Evolutionary conservation across 1,284 basidiomycete species (phyloP), one percentile per base, ranked within the genome.

Genomic region (Cryptococcus sp.): DNA sequence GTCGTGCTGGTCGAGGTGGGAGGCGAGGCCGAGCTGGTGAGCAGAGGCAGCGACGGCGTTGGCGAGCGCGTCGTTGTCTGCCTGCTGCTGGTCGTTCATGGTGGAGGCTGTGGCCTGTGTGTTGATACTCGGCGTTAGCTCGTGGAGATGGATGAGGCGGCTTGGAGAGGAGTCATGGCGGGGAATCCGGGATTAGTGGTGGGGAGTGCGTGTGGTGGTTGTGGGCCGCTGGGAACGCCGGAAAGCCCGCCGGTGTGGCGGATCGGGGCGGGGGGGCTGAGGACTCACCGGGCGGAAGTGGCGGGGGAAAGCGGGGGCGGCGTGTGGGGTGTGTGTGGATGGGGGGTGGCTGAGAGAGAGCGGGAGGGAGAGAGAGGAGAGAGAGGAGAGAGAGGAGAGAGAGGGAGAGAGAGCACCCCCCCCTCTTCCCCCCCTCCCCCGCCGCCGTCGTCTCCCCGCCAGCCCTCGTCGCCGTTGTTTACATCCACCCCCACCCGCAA

Each of bases 41-140:
- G 66, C 69, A 6, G 69, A 67, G 33, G 70, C 70, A 9, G 69
- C 71, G 20, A 72, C 69, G 5, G 68, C 70, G 7, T 64, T 61
- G n/a, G 67, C 68, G 38, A 67, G 64, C 16, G 66, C 72, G 50
- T 71, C 70, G 20, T 64, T 62, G 54, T 74, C 68, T 24, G 67
- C 63, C 47, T 70, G 69, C 50, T 68, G 64, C 50, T 71, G 50
- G 35, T 64, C 61, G 50, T 70, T 66, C 66, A 69, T 72, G 44
- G 53, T 65, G 44, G 28, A 33, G 28, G 28, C 28, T 33, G 28
- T 4, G 28, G n/a, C n/a, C n/a, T n/a, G n/a, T 46, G 28, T 33
- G 24, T 38, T 8, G n/a, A 33, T 18, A 11, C 15, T n/a, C 35
- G 21, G 48, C n/a, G 48, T 33, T 36, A 33, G 48, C n/a, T 37